A percentile compares a stretch with the other conserved stretches of the same genome.
Conservation (phyloP, 1,139 yeast species). For the Eremothecium sinecaudum region DNA sequence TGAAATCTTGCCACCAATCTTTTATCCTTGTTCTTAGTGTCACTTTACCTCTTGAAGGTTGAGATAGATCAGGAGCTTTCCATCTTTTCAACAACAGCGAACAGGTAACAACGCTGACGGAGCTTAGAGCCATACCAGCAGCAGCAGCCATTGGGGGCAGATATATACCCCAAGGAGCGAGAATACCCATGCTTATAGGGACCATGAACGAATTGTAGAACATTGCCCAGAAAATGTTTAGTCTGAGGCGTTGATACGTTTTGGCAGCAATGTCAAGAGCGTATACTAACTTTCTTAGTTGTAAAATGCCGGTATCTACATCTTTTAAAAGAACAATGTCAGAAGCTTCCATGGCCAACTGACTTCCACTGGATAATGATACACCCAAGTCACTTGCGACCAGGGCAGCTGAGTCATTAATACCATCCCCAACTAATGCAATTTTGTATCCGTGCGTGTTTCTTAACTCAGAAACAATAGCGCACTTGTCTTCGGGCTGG, state of each 20-base stretch:
- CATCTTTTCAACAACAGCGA: conserved; percentile 63
- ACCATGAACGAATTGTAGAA: conserved; percentile 80
- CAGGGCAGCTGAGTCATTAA: conserved; percentile 92
- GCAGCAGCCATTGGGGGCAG: conserved; percentile 88
- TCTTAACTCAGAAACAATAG: conserved; percentile 53
- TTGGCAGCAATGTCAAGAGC: conserved; percentile 63
- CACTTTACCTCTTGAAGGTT: not conserved
- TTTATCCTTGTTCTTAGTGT: too few species aligned
- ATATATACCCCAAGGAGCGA: conserved; percentile 69
- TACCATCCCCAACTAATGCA: conserved; percentile 95
- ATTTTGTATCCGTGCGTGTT: conserved; percentile 34
- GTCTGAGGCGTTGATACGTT: conserved; percentile 66
- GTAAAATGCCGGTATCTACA: conserved; percentile 25
- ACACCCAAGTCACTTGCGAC: conserved; percentile 84
- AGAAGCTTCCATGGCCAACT: conserved; percentile 92
- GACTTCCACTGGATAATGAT: conserved; percentile 88
- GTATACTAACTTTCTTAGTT: conserved; percentile 56
- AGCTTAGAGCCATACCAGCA: conserved; percentile 86
- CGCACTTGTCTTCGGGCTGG: conserved; percentile 68
- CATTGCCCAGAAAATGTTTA: conserved; percentile 79
- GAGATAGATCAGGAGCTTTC: conserved; percentile 24
- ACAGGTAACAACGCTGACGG: conserved; percentile 78
- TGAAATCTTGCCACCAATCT: too few species aligned
- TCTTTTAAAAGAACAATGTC: conserved; percentile 66
- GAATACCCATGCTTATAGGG: conserved; percentile 91